Percentiles rank a stretch among this genome's conserved stretches.
phyloP scores from a whole-genome alignment of 2,329 filamentous ascomycete species.

The Hawksworthiomyces lignivorus region DNA sequence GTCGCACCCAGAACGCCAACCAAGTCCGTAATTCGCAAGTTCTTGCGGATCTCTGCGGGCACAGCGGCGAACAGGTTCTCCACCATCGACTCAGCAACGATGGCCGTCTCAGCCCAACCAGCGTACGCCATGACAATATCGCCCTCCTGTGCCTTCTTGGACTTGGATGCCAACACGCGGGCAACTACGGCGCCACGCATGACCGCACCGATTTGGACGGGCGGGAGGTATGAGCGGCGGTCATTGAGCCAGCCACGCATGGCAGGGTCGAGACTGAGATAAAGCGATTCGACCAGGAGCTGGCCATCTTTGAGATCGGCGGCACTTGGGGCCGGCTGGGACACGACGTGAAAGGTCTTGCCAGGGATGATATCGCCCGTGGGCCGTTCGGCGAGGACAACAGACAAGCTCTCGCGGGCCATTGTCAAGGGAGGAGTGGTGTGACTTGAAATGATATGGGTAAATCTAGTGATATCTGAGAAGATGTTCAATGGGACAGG shows the following conservation, averaged over 20 bases:
- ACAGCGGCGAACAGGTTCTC: constrained; percentile 14
- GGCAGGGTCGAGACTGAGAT: constrained; percentile 54
- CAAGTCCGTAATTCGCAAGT: constrained; percentile 36
- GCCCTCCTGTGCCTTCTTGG: constrained; percentile 37
- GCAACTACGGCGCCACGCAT: constrained; percentile 52
- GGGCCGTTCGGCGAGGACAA: constrained; percentile 59
- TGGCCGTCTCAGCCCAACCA: constrained; percentile 52
- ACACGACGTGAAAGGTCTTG: constrained; percentile 53
- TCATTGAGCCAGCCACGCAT: constrained; percentile 56
- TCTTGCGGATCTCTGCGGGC: constrained; percentile 3
- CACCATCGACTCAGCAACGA: constrained; percentile 34
- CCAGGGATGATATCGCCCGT: constrained; percentile 53
- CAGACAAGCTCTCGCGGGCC: constrained; percentile 21
- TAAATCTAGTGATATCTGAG: too few species aligned
- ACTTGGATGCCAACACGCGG: constrained; percentile 43
- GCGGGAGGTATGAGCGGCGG: constrained; percentile 46
- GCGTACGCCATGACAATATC: constrained; percentile 40
- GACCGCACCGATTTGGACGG: constrained; percentile 50
- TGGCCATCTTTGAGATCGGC: constrained; percentile 43
- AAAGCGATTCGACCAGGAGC: constrained; percentile 41
- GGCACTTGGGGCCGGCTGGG: constrained; percentile 41
- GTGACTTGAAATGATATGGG: too few species aligned
- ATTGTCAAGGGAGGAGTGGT: constrained; percentile 7
- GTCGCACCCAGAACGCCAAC: constrained; percentile 49
- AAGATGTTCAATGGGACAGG: too few species aligned